Evolutionary conservation across 495 filamentous ascomycete genomes (phyloP).

Genomic region (Penicillium manginii): DNA sequence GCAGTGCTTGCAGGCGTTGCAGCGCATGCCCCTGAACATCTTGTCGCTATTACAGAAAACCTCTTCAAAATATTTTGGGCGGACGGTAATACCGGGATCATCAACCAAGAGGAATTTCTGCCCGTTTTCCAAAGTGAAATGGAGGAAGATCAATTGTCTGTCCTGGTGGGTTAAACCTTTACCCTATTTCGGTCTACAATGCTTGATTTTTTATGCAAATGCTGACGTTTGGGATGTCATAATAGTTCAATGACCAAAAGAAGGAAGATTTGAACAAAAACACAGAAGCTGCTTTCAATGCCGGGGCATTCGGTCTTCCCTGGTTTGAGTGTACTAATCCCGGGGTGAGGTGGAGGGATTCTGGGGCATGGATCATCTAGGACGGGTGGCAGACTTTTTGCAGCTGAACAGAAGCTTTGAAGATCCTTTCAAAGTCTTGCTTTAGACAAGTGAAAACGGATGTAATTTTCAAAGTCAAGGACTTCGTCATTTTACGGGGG

Average conservation of each 20-base stretch:
- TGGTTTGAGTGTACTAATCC: constrained; percentile 64
- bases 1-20: constrained; percentile 11
- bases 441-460: not conserved
- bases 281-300: constrained; percentile 14
- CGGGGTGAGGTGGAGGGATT: constrained; percentile 57
- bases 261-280: constrained; percentile 9
- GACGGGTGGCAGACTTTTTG: constrained; percentile 58
- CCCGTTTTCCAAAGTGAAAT: constrained; percentile 9
- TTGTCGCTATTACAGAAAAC: constrained; percentile 4
- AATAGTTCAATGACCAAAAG: not conserved
- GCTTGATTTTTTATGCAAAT: not conserved
- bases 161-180: not conserved
- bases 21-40: constrained; percentile 7
- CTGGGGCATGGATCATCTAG: constrained; percentile 69
- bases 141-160: not conserved
- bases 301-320: constrained; percentile 62
- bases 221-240: not conserved
- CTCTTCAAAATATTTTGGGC: constrained; percentile 20
- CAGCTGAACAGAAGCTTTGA: constrained; percentile 43
- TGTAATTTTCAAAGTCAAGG: too few relatives aligned
- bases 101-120: constrained; percentile 4
- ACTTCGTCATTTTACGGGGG: too few relatives aligned
- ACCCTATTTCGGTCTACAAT: not conserved
- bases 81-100: constrained; percentile 11
- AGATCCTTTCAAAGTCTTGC: constrained; percentile 12